Conservation (phyloP, 1,284 basidiomycete genomes). For the Xerocomus amazonicus region DNA sequence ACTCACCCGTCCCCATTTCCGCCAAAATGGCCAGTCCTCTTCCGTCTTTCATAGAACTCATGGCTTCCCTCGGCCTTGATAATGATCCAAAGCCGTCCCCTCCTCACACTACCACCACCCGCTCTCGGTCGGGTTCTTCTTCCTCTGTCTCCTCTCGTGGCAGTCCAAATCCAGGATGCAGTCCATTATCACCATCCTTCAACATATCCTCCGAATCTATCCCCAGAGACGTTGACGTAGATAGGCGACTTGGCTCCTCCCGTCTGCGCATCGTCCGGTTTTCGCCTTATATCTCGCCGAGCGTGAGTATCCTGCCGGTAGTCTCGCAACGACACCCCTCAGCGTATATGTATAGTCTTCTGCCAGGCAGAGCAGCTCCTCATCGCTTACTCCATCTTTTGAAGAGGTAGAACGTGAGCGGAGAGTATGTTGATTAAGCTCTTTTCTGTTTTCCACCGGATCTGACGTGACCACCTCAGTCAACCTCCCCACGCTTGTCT, state of each 20-base stretch:
- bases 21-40: constrained; percentile 54
- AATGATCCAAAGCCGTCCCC: constrained; percentile 34
- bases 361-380: constrained; percentile 22
- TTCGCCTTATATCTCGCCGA: constrained; percentile 58
- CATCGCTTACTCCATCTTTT: constrained; percentile 15
- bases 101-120: constrained; percentile 16
- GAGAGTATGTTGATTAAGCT: constrained; percentile 24
- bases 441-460: constrained; percentile 7
- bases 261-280: constrained; percentile 49
- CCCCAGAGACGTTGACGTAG: constrained; percentile 38
- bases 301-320: constrained; percentile 41
- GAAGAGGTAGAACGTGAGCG: constrained; percentile 27
- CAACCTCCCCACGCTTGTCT: constrained; percentile 45
- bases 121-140: constrained; percentile 34
- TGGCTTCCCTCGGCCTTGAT: constrained; percentile 73
- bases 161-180: constrained; percentile 24
- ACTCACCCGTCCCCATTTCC: constrained; percentile 20
- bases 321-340: constrained; percentile 2
- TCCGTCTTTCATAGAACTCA: constrained; percentile 80
- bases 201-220: constrained; percentile 43
- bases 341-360: constrained; percentile 17
- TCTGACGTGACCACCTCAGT: constrained; percentile 25
- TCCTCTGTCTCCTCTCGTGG: constrained; percentile 30
- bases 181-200: constrained; percentile 35
- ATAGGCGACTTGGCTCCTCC: constrained; percentile 30